Conservation (phyloP, 441 rosid genomes). For the Melastoma candidum region DNA sequence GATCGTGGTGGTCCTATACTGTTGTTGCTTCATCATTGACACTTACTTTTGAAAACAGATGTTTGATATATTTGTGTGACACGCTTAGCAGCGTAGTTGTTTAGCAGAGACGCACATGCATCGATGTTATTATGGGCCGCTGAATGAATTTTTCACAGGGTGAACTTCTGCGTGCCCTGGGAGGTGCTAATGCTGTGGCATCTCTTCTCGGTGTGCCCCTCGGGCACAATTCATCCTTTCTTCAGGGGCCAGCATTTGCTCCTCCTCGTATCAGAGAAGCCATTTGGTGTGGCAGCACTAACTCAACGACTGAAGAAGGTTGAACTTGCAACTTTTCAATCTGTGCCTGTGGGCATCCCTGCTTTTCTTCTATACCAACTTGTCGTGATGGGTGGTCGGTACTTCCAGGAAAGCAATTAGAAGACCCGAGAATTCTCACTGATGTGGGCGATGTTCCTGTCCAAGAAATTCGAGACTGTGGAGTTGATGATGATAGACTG, state of each 20-base stretch:
- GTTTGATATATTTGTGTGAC: no score
- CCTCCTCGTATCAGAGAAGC: conserved; percentile 98
- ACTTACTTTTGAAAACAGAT: no score
- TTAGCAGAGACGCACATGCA: no score
- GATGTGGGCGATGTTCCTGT: conserved; percentile 97
- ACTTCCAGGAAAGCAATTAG: conserved; percentile 65
- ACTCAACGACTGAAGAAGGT: conserved; percentile 94
- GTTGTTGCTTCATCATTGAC: no score
- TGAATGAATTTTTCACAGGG: conserved; percentile 35
- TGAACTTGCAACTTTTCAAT: not conserved
- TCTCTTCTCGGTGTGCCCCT: conserved; percentile 91
- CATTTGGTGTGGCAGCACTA: conserved; percentile 98
- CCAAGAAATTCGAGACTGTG: conserved; percentile 96
- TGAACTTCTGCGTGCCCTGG: conserved; percentile 82
- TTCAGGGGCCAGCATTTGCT: conserved; percentile 98
- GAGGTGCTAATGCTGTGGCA: conserved; percentile 67
- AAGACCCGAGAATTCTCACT: conserved; percentile 82
- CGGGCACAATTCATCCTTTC: conserved; percentile 95
- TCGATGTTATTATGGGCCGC: no score
- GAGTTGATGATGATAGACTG: conserved; percentile 83
- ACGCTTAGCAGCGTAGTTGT: no score
- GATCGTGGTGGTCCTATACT: no score
- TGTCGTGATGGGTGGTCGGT: conserved; percentile 4
- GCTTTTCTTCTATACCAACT: not conserved
- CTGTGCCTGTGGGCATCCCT: not conserved